These are phyloP conservation scores for Solanum hybrid DNA, from an alignment of 305 asterid species.

Conservation along the genomic window DNA sequence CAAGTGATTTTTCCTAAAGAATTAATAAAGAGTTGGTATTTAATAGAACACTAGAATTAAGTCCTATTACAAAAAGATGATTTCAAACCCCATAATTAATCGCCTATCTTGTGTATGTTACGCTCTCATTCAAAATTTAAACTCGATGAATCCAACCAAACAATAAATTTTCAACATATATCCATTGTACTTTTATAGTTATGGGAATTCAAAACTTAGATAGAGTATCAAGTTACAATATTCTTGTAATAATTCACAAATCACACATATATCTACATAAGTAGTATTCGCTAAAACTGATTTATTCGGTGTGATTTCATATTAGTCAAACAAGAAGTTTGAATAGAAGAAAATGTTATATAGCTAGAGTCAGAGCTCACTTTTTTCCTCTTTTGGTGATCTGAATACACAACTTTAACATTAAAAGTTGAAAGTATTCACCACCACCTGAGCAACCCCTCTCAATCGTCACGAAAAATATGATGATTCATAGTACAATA, in stretches of 20 bases:
- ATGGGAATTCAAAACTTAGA: background rate
- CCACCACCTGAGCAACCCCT: background rate
- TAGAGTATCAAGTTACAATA: background rate
- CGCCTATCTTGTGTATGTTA: background rate
- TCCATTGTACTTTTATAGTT: background rate
- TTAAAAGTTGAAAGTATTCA: background rate
- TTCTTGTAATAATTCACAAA: background rate
- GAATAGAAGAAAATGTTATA: background rate
- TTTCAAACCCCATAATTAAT: background rate
- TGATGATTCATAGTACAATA: background rate
- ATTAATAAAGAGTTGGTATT: background rate
- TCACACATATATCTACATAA: background rate
- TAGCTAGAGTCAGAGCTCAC: background rate
- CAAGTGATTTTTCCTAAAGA: background rate
- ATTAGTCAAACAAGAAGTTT: accelerated
- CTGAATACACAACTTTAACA: background rate
- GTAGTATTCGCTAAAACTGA: background rate
- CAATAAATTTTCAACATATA: background rate
- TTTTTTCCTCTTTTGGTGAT: background rate
- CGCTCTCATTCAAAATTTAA: background rate
- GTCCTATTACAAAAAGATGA: background rate
- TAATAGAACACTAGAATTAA: background rate
- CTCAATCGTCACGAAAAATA: background rate
- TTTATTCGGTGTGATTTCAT: background rate
- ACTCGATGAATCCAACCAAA: background rate